Conservation (phyloP, 1,284 basidiomycete genomes). For the Moesziomyces globuligerus region DNA sequence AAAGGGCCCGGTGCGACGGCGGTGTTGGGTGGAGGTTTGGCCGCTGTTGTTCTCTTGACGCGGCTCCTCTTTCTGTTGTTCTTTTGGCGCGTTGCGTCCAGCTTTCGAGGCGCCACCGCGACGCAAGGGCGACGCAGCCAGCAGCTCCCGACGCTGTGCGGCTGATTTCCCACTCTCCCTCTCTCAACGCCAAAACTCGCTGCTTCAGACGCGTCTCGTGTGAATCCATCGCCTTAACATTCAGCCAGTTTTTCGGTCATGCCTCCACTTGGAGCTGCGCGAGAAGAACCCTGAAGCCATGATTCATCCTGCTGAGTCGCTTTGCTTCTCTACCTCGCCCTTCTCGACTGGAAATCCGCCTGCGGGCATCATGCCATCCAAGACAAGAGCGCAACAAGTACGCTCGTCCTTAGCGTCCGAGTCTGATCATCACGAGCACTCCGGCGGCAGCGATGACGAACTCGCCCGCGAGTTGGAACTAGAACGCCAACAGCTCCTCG, state of each 20-base stretch:
- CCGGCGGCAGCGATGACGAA: conserved; percentile 13
- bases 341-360: not conserved
- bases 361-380: conserved; percentile 10
- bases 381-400: not conserved
- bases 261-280: conserved; percentile 28
- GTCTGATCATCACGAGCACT: conserved; percentile 2
- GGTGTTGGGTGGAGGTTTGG: not conserved
- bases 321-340: not conserved
- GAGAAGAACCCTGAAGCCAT: conserved; percentile 18
- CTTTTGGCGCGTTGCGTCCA: no score
- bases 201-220: conserved; percentile 22
- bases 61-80: conserved; percentile 12
- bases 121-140: no score
- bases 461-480: conserved; percentile 29
- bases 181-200: conserved; percentile 5
- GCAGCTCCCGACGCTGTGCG: no score
- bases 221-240: conserved; percentile 2
- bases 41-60: not conserved
- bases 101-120: no score
- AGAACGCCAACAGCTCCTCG: conserved; percentile 33
- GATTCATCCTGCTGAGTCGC: conserved; percentile 6
- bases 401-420: not conserved
- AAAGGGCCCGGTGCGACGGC: not conserved
- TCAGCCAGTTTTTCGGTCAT: conserved; percentile 1
- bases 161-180: not conserved